Evolutionary conservation across 2,329 filamentous ascomycete species (phyloP), one percentile per base, ranked within the genome.

Genomic region (Colletotrichum destructivum): DNA sequence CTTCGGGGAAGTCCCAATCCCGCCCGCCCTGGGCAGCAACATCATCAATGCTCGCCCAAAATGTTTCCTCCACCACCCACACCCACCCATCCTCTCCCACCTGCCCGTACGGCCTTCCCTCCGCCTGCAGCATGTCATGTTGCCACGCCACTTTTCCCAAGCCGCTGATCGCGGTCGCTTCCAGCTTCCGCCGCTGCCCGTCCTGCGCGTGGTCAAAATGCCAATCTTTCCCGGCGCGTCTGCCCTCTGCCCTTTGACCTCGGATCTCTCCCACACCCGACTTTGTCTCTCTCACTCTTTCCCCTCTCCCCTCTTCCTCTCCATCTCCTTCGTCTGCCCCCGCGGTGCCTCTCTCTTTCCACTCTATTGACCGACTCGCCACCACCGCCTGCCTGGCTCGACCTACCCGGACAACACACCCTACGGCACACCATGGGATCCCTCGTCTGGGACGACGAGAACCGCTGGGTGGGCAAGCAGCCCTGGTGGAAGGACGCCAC

Each of bases 401-500:
- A 62, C 26, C 49, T 1, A 31, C n/a, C 21, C 5, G 31, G 40
- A n/a, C 47, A 52, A 15, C 35, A 46, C 51, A 21, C 46, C 9
- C 26, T 47, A 47, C 40, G 21, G 13, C 66, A 72, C 40, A 26
- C 26, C 46, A 83, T 83, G 82, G 79, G 81, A 21, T 80, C 80
- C 0, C 70, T 82, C 18, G 68, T 76, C 9, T 79, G 77, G 76
- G 77, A 82, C 59, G 69, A 76, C 3, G 71, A 78, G 3, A 79
- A 80, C 47, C 76, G 76, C 18, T 78, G 75, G 69, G 74, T 79
- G 3, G 80, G 80, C 66, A 82, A 80, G 35, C 74, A 82, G 42
- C 79, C 82, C 0, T 86, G 83, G 82, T 86, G 84, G 84, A 86
- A 86, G 73, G 82, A 83, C 31, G 83, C 83, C 0, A 80, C 81